Evolutionary conservation across 2,329 filamentous ascomycete species (phyloP).

Genomic region (Trematosphaeria pertusa): DNA sequence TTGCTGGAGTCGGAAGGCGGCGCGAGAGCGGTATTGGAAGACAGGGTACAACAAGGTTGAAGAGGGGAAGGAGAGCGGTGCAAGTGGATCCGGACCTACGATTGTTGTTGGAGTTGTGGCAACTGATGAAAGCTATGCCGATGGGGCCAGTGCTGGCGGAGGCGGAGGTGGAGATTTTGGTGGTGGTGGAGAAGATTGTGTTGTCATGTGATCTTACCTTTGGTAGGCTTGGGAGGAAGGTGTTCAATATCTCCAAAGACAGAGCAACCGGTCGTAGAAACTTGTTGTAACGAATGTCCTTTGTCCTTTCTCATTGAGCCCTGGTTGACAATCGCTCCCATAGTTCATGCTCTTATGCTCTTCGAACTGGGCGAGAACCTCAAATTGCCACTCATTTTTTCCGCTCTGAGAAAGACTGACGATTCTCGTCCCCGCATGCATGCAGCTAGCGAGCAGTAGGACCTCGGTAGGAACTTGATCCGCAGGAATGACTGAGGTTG

Average conservation of each 20-base stretch:
- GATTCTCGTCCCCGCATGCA: slow-evolving; percentile 86
- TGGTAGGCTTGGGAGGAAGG: background rate
- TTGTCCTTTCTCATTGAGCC: slow-evolving; percentile 26
- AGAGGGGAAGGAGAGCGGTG: background rate
- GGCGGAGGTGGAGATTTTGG: background rate
- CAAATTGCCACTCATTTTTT: slow-evolving; percentile 63
- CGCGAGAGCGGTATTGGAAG: background rate
- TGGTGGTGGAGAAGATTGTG: background rate
- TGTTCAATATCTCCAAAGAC: slow-evolving; percentile 63
- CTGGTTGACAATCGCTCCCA: slow-evolving; percentile 73
- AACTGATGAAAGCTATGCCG: background rate
- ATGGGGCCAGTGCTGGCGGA: background rate
- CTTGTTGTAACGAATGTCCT: slow-evolving; percentile 71
- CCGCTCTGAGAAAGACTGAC: slow-evolving; percentile 51
- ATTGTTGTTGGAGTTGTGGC: background rate
- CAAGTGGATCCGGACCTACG: background rate
- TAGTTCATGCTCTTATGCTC: slow-evolving; percentile 97
- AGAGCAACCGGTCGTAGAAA: slow-evolving; percentile 76
- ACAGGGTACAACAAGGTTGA: slow-evolving; percentile 1
- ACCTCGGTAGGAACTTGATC: slow-evolving; percentile 15
- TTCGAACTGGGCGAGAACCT: slow-evolving; percentile 74
- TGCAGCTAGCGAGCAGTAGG: slow-evolving; percentile 76
- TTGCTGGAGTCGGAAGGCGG: slow-evolving; percentile 5
- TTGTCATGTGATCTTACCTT: slow-evolving; percentile 2
- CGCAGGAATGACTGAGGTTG: slow-evolving; percentile 22